These are phyloP conservation scores for Leishmania turanica DNA, from an alignment of 208 protist genomes.

Conservation along the genomic window DNA sequence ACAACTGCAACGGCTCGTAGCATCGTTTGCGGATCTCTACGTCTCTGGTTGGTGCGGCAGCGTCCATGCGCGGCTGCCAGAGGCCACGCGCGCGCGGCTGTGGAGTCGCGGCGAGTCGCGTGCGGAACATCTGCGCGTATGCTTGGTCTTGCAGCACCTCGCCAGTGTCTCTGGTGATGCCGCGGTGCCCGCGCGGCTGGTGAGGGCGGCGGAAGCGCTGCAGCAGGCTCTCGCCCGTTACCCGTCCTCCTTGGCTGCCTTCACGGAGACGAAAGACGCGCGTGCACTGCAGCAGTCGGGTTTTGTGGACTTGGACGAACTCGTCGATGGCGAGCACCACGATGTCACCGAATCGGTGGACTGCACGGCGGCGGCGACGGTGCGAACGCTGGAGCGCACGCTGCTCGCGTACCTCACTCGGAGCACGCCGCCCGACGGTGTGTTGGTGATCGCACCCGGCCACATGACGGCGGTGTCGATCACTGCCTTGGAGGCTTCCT, in stretches of 20 bases:
- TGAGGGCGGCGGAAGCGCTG: conserved; percentile 5
- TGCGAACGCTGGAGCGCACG: background rate
- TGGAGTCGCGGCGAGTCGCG: conserved; percentile 15
- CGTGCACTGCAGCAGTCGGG: background rate
- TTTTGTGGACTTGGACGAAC: background rate
- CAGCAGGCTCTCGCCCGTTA: conserved; percentile 10
- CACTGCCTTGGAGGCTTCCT: background rate
- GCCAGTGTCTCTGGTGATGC: background rate
- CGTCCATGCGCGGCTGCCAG: conserved; percentile 5
- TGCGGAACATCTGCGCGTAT: conserved; percentile 22
- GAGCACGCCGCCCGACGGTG: too few relatives aligned
- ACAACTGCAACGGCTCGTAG: background rate
- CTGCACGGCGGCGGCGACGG: background rate
- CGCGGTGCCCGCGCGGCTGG: background rate
- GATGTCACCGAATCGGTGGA: background rate
- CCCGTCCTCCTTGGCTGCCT: background rate
- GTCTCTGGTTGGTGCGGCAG: conserved; percentile 10
- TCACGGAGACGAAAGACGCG: background rate
- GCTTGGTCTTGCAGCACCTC: background rate
- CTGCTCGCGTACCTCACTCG: conserved; percentile 6
- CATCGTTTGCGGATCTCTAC: conserved; percentile 12
- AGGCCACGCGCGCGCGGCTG: background rate
- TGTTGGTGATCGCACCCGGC: background rate
- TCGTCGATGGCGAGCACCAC: background rate
- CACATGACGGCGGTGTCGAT: conserved; percentile 1